Evolutionary conservation across 176 grass and related monocot species (phyloP).

Genomic region (Triticum monococcum): DNA sequence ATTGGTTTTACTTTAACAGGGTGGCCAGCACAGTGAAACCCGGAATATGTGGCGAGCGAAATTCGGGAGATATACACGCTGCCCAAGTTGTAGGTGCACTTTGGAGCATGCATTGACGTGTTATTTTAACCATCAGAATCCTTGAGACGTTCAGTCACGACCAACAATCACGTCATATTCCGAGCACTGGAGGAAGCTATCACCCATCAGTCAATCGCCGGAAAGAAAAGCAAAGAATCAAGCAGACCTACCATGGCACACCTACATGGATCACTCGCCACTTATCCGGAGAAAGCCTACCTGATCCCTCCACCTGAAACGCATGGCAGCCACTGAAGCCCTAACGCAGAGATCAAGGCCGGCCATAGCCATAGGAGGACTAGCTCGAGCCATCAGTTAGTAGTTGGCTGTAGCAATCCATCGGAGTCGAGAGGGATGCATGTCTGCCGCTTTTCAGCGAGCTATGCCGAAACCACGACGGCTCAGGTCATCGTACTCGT

Average conservation of each 20-base stretch:
- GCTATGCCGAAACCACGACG: neutral
- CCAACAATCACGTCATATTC: constrained; percentile 35
- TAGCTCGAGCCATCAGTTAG: neutral
- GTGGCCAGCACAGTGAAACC: constrained; percentile 5
- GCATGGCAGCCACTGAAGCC: constrained; percentile 8
- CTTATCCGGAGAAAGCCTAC: constrained; percentile 14
- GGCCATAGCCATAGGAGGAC: neutral
- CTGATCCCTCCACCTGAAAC: constrained; percentile 16
- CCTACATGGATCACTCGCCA: constrained; percentile 13
- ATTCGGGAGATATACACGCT: neutral
- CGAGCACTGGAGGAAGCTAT: neutral
- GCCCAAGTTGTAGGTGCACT: neutral
- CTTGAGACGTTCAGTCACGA: neutral
- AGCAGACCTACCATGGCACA: constrained; percentile 21
- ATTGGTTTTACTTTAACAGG: constrained; percentile 18
- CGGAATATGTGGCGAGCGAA: neutral
- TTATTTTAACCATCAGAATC: constrained; percentile 22
- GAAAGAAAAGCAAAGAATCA: neutral
- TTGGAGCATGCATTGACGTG: neutral
- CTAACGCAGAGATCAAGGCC: constrained; percentile 15
- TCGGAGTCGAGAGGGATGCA: neutral
- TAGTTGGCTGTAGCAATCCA: constrained; percentile 20
- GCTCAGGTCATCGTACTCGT: constrained; percentile 19
- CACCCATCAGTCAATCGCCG: neutral
- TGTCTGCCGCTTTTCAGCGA: neutral